Evolutionary conservation across 164 flowering plant genomes (phyloP).

Genomic region (Stephania yunnanensis): DNA sequence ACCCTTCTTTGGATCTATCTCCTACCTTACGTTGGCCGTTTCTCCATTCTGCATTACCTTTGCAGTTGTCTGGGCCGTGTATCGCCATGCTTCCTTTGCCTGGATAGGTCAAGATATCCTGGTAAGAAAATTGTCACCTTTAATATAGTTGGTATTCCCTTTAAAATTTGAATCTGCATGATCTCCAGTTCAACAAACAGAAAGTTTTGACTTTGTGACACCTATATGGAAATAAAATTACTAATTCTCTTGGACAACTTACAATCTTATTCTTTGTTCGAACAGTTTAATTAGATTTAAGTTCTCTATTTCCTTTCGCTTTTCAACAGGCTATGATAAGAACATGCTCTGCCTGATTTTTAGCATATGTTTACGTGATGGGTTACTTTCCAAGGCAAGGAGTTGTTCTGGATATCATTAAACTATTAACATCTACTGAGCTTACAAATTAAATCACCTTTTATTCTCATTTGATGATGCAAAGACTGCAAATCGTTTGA

Average conservation of each 20-base stretch:
- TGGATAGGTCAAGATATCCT: constrained; percentile 99
- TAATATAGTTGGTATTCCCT: too few relatives aligned
- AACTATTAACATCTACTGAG: not conserved
- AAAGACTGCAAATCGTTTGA: not conserved
- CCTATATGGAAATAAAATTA: too few relatives aligned
- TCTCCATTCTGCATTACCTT: constrained; percentile 89
- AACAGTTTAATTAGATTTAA: too few relatives aligned
- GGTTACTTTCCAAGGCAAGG: not conserved
- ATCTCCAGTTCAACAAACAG: too few relatives aligned
- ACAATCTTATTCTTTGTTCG: too few relatives aligned
- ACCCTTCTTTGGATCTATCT: constrained; percentile 88
- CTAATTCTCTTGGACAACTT: too few relatives aligned
- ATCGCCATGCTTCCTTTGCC: constrained; percentile 65
- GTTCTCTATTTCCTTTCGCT: too few relatives aligned
- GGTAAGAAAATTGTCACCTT: constrained; percentile 44
- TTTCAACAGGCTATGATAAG: too few relatives aligned
- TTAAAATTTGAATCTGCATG: too few relatives aligned
- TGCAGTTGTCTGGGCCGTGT: constrained; percentile 90
- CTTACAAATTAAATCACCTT: not conserved
- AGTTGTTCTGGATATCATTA: not conserved
- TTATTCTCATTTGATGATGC: not conserved
- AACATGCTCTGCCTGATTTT: too few relatives aligned
- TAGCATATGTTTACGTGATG: not conserved
- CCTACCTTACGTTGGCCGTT: constrained; percentile 81
- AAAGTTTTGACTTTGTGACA: too few relatives aligned